Conservation (phyloP, 331 rosid species). For the Quercus phellos region DNA sequence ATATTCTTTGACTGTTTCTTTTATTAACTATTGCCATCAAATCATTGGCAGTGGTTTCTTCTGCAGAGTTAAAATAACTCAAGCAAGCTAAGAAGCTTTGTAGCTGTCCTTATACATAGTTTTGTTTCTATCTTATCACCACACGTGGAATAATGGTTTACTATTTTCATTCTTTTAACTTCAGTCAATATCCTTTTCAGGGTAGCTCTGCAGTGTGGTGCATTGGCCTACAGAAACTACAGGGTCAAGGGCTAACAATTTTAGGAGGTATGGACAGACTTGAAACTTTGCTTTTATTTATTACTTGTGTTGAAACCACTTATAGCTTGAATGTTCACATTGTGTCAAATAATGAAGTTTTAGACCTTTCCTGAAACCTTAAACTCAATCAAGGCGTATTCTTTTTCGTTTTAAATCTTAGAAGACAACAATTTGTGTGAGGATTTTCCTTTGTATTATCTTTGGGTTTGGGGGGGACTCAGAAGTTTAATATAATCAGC, state of each 20-base stretch:
- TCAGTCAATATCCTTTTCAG: constrained; percentile 40
- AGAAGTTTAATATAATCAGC: background rate
- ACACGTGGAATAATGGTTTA: background rate
- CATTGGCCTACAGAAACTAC: constrained; percentile 80
- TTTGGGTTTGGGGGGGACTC: background rate
- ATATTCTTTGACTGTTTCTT: constrained; percentile 1
- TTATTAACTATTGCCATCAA: background rate
- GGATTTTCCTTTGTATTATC: background rate
- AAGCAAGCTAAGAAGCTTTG: background rate
- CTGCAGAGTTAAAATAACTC: background rate
- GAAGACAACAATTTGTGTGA: background rate
- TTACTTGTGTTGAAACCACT: background rate
- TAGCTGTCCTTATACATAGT: background rate
- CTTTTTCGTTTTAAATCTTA: background rate
- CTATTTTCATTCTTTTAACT: background rate
- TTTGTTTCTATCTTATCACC: background rate
- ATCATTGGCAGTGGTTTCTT: background rate
- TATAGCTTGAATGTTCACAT: background rate
- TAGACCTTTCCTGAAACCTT: background rate
- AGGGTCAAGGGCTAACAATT: constrained; percentile 79
- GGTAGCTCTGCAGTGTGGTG: constrained; percentile 79
- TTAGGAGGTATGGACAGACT: constrained; percentile 69
- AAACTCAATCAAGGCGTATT: background rate
- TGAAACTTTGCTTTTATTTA: background rate
- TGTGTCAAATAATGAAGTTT: background rate